These are phyloP conservation scores for Lolium rigidum DNA, from an alignment of 176 grass and related monocot genomes.

Conservation along the genomic window DNA sequence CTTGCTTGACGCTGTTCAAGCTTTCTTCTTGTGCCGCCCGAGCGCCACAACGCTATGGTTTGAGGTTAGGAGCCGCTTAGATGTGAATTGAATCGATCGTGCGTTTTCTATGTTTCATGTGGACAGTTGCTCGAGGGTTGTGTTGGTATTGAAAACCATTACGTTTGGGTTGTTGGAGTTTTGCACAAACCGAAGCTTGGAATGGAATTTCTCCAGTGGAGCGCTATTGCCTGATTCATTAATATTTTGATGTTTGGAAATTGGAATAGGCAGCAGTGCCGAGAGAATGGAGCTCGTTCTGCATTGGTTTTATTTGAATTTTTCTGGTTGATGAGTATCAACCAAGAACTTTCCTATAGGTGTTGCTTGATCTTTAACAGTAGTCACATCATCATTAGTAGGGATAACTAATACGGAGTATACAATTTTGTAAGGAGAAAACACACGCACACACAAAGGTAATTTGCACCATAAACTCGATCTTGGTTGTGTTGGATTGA, in stretches of 20 bases:
- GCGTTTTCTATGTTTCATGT: no score
- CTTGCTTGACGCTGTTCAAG: no score
- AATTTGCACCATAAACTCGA: background rate
- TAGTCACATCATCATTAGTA: background rate
- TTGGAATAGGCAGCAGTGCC: background rate
- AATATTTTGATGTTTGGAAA: background rate
- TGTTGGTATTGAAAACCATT: background rate
- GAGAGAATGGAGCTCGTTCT: background rate
- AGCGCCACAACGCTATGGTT: background rate
- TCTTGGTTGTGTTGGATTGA: background rate
- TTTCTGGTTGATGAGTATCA: background rate
- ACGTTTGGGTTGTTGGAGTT: background rate
- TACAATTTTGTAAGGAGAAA: background rate
- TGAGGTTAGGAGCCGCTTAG: slow-evolving; percentile 1
- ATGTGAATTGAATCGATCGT: background rate
- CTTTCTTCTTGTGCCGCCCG: no score
- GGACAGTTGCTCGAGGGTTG: no score
- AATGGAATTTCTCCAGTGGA: background rate
- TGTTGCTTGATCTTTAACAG: background rate
- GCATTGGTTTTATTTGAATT: background rate
- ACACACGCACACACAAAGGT: background rate
- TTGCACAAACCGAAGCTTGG: background rate
- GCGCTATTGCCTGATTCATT: background rate
- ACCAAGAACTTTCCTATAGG: background rate
- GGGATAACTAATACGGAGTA: background rate